phyloP scores from a whole-genome alignment of 805 yeast species.

The Barnettozyma californica region DNA sequence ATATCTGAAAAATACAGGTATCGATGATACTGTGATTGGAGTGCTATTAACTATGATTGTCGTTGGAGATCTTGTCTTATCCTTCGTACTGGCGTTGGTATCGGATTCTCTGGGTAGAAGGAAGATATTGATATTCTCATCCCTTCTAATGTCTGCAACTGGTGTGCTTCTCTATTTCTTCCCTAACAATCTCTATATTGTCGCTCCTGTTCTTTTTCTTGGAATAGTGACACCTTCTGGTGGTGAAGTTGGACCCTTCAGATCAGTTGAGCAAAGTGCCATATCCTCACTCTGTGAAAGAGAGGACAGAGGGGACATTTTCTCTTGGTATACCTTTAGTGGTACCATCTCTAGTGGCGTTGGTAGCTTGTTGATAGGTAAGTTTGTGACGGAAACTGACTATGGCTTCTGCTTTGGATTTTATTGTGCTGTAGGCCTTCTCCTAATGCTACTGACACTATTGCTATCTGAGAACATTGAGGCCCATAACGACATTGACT shows the following conservation, averaged over 20 bases:
- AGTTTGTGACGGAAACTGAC: conserved; percentile 17
- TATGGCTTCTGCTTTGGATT: conserved; percentile 12
- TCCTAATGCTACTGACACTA: conserved; percentile 3
- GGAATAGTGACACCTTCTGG: conserved; percentile 59
- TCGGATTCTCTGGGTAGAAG: conserved; percentile 46
- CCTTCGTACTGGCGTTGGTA: conserved; percentile 39
- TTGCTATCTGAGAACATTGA: conserved; percentile 13
- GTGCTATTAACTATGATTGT: conserved; percentile 43
- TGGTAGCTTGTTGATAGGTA: conserved; percentile 41
- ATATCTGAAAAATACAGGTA: conserved; percentile 37
- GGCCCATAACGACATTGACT: conserved; percentile 9
- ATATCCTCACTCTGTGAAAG: conserved; percentile 41
- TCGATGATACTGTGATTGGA: conserved; percentile 39
- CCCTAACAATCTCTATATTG: conserved; percentile 27
- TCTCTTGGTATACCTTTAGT: conserved; percentile 50
- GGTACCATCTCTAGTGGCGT: conserved; percentile 43
- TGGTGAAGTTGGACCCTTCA: conserved; percentile 53
- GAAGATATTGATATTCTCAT: conserved; percentile 34
- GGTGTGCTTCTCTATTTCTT: conserved; percentile 35
- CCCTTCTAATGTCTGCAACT: conserved; percentile 37
- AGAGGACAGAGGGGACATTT: conserved; percentile 45
- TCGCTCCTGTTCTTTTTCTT: conserved; percentile 35
- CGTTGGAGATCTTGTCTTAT: conserved; percentile 46
- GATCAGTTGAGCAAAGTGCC: conserved; percentile 50
- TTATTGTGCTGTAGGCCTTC: conserved; percentile 7